Evolutionary conservation across 495 filamentous ascomycete species (phyloP), one percentile per base, ranked within the genome.

Genomic region (Hyaloscypha hepaticicola): DNA sequence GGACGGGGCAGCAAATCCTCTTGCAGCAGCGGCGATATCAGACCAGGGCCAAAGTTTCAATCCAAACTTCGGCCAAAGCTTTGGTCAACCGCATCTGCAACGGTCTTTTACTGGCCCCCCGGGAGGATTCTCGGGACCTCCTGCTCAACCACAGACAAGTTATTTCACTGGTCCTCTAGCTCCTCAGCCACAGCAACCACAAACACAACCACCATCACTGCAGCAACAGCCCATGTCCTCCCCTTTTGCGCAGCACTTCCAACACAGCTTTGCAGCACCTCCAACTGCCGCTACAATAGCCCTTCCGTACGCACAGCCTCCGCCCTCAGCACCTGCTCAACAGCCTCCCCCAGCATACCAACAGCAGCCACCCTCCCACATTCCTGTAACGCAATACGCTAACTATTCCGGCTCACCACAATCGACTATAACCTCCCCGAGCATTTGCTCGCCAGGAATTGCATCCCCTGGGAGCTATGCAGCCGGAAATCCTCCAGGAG

Each of bases 1-100:
- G 69, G 90, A 87, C 31, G 85, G 79, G 49, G 77, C 77, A 31
- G 86, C 88, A 12, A 92, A 91, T 38, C 91, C 90, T 3, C 79
- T 96, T 11, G 82, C 82, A 55, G 85, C 85, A 24, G 90, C 90
- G 3, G 80, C 87, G 0, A 85, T 82, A 62, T 80, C 85, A 55
- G 92, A 95, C 66, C 80, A 88, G 22, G 78, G 76, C 34, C 76
- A 77, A 51, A 63, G 74, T n/a, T 80, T 78, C 55, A n/a, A n/a
- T n/a, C n/a, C 85, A 55, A 91, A 95, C 66, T 80, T 88, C 22
- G 78, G 76, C 34, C 76, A 45, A 45, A 45, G 16, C 38, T 45
- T 45, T 45, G 38, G 11, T 45, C 38, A 9, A 4, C 4, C 38
- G 9, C 19, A 45, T 45, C 3, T 45, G 38, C 38, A 45, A 45